Percentiles rank a stretch among this genome's conserved stretches.
Conservation (phyloP, 108 stramenopile genomes). For the Cyclotella kingstonii region DNA sequence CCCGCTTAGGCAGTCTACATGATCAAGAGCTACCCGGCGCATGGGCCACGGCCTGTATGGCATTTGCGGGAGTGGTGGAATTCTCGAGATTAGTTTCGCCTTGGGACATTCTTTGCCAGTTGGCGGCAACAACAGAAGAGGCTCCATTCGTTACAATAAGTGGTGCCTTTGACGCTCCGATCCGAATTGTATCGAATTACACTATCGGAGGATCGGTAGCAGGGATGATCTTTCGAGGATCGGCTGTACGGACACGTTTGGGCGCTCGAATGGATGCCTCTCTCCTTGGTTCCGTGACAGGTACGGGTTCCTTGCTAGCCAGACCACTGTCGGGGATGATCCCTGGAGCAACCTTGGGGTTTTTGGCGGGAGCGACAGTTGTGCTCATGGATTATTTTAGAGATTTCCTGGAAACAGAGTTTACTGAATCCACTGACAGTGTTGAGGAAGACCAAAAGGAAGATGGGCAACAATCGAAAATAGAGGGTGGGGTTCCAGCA, state of each 20-base stretch:
- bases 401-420: slow-evolving; percentile 6
- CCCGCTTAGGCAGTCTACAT: slow-evolving; percentile 4
- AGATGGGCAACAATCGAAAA: neutral
- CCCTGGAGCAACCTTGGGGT: slow-evolving; percentile 40
- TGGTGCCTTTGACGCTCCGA: neutral
- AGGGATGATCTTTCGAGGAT: slow-evolving; percentile 35
- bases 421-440: slow-evolving; percentile 11
- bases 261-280: slow-evolving; percentile 33
- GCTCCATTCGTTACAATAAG: neutral
- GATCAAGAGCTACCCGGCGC: slow-evolving; percentile 36
- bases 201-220: slow-evolving; percentile 36
- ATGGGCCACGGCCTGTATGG: slow-evolving; percentile 47
- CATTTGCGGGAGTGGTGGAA: slow-evolving; percentile 45
- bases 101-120: slow-evolving; percentile 1
- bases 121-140: neutral
- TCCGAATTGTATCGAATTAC: slow-evolving; percentile 35
- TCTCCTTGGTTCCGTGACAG: slow-evolving; percentile 4
- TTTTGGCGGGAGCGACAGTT: slow-evolving; percentile 34
- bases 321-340: slow-evolving; percentile 29
- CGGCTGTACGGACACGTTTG: slow-evolving; percentile 27
- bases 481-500: slow-evolving; percentile 16
- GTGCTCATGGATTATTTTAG: slow-evolving; percentile 20
- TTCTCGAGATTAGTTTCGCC: slow-evolving; percentile 30
- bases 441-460: neutral
- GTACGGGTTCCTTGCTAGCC: slow-evolving; percentile 1